Evolutionary conservation across 148 eudicot species (phyloP).

Genomic region (Fagopyrum esculentum): DNA sequence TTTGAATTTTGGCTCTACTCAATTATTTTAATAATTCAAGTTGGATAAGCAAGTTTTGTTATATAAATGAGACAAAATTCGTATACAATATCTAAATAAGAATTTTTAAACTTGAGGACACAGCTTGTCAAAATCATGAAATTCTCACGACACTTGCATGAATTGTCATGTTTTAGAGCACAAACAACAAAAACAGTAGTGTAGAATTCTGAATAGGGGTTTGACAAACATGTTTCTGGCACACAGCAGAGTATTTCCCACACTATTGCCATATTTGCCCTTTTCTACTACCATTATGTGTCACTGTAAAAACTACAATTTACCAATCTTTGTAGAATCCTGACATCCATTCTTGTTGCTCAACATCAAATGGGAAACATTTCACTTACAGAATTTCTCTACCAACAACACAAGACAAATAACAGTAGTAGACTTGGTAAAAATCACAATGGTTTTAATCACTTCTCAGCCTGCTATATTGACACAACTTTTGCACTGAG

Average conservation of each 20-base stretch:
- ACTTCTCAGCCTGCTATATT: not conserved
- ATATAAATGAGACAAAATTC: not conserved
- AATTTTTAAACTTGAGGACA: not conserved
- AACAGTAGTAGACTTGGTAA: not conserved
- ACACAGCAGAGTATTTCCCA: not conserved
- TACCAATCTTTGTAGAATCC: not conserved
- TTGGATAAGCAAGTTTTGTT: not conserved
- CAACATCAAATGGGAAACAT: not conserved
- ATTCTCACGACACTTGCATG: not conserved
- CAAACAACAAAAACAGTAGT: not conserved
- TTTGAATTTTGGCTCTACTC: not conserved
- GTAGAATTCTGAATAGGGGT: not conserved
- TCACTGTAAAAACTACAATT: not conserved
- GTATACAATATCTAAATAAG: not conserved
- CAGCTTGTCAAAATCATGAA: not conserved
- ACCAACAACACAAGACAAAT: not conserved
- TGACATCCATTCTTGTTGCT: not conserved
- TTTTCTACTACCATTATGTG: not conserved
- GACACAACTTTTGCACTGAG: slow-evolving; percentile 7
- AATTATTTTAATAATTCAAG: no score
- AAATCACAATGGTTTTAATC: slow-evolving; percentile 9
- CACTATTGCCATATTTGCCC: not conserved
- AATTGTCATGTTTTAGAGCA: not conserved
- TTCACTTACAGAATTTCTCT: not conserved
- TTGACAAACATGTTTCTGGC: not conserved